A percentile compares a stretch with the other conserved stretches of the same genome.
phyloP scores from a whole-genome alignment of 306 rosid species.

The Ormosia emarginata region DNA sequence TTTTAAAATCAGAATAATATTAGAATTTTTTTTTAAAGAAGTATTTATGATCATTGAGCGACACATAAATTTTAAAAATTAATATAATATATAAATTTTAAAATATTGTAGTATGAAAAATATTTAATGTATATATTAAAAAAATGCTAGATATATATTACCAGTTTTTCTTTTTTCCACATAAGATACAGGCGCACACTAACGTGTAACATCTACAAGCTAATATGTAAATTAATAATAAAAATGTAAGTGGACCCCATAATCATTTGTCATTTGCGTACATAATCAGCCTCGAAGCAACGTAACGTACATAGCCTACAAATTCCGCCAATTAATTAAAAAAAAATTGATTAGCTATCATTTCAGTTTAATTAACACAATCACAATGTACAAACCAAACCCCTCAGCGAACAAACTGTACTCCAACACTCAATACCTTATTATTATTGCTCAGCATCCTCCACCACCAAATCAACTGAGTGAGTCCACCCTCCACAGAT shows the following conservation, averaged over 20 bases:
- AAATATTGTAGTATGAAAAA: no score
- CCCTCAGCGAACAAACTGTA: constrained; percentile 44
- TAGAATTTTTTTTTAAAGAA: no score
- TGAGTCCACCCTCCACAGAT: constrained; percentile 22
- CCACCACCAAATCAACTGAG: constrained; percentile 36
- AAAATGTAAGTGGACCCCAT: not conserved
- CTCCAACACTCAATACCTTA: constrained; percentile 19
- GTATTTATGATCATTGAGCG: no score
- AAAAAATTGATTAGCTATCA: constrained; percentile 34
- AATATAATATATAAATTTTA: no score
- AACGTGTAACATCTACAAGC: not conserved
- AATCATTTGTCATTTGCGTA: not conserved
- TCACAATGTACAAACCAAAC: constrained; percentile 30
- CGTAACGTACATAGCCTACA: constrained; percentile 28
- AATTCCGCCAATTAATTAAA: not conserved
- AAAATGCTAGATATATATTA: no score
- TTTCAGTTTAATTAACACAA: constrained; percentile 40
- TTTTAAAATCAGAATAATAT: not conserved
- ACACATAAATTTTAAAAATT: no score
- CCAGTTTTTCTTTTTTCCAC: no score
- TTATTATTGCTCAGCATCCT: constrained; percentile 33
- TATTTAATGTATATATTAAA: no score
- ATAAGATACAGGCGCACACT: not conserved
- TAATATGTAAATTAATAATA: not conserved
- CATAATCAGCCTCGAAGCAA: not conserved